Conservation (phyloP, 306 rosid genomes). For the Quercus robur region DNA sequence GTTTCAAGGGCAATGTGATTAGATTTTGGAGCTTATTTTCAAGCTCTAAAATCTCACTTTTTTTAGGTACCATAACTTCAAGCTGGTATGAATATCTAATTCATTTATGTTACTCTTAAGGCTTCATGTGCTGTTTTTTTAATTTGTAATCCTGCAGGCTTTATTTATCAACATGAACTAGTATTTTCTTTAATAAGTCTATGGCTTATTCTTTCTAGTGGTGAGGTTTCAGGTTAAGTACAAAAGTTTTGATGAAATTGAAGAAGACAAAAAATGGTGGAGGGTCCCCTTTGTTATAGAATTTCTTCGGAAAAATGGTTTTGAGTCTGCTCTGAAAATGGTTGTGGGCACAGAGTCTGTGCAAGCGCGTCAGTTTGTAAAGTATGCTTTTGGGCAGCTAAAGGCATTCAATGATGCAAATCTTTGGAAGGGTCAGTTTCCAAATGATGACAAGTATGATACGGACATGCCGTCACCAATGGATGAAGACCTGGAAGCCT, state of each 20-base stretch:
- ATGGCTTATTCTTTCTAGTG: not conserved
- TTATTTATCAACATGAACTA: not conserved
- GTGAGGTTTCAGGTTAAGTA: slow-evolving; percentile 68
- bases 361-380: slow-evolving; percentile 84
- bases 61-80: not conserved
- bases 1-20: not conserved
- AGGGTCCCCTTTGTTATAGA: slow-evolving; percentile 77
- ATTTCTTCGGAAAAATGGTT: slow-evolving; percentile 60
- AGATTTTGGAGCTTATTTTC: not conserved
- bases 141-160: not conserved
- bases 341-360: slow-evolving; percentile 77
- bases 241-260: slow-evolving; percentile 78
- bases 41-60: not conserved
- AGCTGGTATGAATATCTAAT: not conserved
- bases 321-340: slow-evolving; percentile 67
- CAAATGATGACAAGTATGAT: slow-evolving; percentile 25
- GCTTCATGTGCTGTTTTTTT: not conserved
- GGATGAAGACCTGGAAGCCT: slow-evolving; percentile 31
- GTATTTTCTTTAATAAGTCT: not conserved
- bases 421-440: slow-evolving; percentile 38
- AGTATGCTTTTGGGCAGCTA: slow-evolving; percentile 87
- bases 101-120: not conserved
- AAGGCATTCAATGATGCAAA: slow-evolving; percentile 67
- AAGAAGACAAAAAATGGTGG: slow-evolving; percentile 77
- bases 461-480: slow-evolving; percentile 28